These are phyloP conservation scores for Selaginella tamariscina DNA, from an alignment of 75 land plant species.

Conservation along the genomic window DNA sequence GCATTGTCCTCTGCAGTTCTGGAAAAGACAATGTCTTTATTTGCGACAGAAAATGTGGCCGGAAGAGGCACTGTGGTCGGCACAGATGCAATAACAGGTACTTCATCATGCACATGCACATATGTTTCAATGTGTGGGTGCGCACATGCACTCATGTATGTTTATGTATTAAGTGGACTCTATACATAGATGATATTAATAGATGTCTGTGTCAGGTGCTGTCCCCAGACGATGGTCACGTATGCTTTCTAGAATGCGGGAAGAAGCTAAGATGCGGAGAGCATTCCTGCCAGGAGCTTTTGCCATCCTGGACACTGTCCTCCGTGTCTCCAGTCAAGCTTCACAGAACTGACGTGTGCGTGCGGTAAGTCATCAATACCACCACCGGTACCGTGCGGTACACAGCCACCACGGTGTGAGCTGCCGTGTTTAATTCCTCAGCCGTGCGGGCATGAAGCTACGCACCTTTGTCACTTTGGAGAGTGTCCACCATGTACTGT, in stretches of 20 bases:
- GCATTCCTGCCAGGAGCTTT: constrained; percentile 61
- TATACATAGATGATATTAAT: constrained; percentile 20
- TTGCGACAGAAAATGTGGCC: constrained; percentile 75
- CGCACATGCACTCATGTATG: neutral
- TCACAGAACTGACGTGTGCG: constrained; percentile 85
- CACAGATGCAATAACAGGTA: constrained; percentile 62
- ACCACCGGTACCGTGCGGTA: constrained; percentile 97
- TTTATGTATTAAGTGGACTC: constrained; percentile 57
- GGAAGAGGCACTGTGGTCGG: constrained; percentile 88
- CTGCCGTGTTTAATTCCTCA: constrained; percentile 67
- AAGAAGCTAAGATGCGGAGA: constrained; percentile 86
- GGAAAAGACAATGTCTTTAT: constrained; percentile 41
- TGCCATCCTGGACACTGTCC: constrained; percentile 95
- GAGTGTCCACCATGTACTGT: constrained; percentile 94
- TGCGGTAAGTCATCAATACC: constrained; percentile 91
- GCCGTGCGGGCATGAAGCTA: constrained; percentile 79
- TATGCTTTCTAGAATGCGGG: constrained; percentile 68
- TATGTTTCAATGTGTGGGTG: neutral
- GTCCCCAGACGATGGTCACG: constrained; percentile 53
- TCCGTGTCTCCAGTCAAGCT: constrained; percentile 85
- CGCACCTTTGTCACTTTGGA: constrained; percentile 89
- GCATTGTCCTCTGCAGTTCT: constrained; percentile 70
- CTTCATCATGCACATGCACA: neutral
- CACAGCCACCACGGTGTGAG: constrained; percentile 73
- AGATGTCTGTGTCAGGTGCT: constrained; percentile 9